phyloP scores from a whole-genome alignment of 257 asterid genomes.

The Solanum habrochaites region DNA sequence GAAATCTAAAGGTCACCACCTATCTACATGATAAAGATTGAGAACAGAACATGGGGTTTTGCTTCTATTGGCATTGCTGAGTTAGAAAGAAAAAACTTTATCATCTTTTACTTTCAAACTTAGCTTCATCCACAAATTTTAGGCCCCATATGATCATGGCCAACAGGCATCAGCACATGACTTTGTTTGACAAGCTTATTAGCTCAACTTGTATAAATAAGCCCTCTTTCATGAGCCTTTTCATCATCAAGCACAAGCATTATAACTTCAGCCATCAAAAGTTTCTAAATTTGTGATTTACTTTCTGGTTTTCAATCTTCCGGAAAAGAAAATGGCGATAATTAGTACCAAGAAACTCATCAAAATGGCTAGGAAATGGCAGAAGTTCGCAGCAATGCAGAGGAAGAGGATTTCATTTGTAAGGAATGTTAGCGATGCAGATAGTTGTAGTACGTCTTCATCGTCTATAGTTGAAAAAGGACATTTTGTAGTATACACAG shows the following conservation, averaged over 20 bases:
- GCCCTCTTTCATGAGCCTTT: fast-evolving
- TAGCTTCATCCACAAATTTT: not conserved
- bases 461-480: not conserved
- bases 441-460: not conserved
- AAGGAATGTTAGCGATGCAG: not conserved
- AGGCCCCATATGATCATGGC: not conserved
- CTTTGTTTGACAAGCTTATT: not conserved
- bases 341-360: not conserved
- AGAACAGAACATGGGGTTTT: not conserved
- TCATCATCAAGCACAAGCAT: not conserved
- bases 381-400: not conserved
- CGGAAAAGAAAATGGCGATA: fast-evolving
- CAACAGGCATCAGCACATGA: not conserved
- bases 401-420: not conserved
- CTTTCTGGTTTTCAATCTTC: not conserved
- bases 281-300: not conserved
- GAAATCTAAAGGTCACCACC: not conserved
- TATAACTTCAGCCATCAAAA: not conserved
- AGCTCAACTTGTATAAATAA: not conserved
- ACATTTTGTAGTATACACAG: not conserved
- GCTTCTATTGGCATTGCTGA: not conserved
- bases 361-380: not conserved
- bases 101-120: not conserved
- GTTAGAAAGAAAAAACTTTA: not conserved
- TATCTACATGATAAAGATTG: not conserved